phyloP scores from a whole-genome alignment of 352 stramenopile genomes.

The Globisporangium emineosum region DNA sequence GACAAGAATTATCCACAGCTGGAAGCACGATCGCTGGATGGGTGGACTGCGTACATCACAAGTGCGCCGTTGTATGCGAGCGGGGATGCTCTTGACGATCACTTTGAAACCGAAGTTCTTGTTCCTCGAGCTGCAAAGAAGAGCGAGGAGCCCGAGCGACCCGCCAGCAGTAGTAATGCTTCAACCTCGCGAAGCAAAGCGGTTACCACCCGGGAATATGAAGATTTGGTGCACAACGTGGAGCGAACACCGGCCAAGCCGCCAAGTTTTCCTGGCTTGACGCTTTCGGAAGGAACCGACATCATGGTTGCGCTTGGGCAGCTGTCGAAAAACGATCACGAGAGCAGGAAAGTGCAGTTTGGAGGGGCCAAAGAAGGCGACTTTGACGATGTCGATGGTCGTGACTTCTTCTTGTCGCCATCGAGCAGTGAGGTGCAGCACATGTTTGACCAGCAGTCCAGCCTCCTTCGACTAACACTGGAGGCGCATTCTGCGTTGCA shows the following conservation, averaged over 20 bases:
- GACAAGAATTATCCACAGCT: constrained; percentile 58
- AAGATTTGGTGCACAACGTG: background rate
- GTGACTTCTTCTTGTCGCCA: constrained; percentile 79
- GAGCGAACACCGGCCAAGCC: background rate
- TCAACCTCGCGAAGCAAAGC: constrained; percentile 12
- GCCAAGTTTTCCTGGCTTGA: constrained; percentile 39
- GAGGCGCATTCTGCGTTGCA: constrained; percentile 74
- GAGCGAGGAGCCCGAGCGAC: background rate
- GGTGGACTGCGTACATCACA: constrained; percentile 78
- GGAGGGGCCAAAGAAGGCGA: constrained; percentile 44
- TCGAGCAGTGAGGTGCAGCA: constrained; percentile 86
- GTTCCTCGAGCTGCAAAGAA: constrained; percentile 4
- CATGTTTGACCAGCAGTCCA: constrained; percentile 86
- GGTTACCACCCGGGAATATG: background rate
- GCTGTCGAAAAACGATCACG: constrained; percentile 28
- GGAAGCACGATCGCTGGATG: constrained; percentile 61
- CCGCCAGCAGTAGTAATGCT: background rate
- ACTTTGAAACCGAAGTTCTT: constrained; percentile 7
- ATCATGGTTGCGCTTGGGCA: constrained; percentile 70
- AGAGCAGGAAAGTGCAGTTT: constrained; percentile 36
- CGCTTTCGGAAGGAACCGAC: constrained; percentile 72
- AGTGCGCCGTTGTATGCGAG: constrained; percentile 64
- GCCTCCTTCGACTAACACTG: constrained; percentile 60
- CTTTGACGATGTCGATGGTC: constrained; percentile 54
- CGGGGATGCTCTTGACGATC: constrained; percentile 48